Conservation (phyloP, 1,284 basidiomycete genomes). For the Schizophyllum commune region DNA sequence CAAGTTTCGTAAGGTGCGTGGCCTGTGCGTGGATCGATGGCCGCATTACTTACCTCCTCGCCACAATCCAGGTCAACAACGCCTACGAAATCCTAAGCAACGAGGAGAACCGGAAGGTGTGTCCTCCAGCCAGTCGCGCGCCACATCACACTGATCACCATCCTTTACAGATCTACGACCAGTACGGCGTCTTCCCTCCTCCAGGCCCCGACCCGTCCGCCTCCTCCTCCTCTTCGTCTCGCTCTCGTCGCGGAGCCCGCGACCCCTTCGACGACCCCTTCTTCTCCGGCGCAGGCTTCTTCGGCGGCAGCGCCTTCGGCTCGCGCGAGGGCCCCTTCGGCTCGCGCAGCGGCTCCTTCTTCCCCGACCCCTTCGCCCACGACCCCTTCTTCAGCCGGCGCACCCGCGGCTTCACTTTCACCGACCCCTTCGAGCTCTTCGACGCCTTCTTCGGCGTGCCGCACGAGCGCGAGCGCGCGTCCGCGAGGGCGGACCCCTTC, state of each 20-base stretch:
- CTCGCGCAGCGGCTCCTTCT: conserved; percentile 19
- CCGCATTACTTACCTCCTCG: neutral
- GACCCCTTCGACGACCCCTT: conserved; percentile 18
- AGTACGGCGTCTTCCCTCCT: conserved; percentile 64
- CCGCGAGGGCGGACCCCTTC: neutral
- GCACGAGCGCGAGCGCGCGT: conserved; percentile 4
- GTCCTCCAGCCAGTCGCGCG: conserved; percentile 8
- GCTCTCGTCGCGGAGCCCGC: conserved; percentile 18
- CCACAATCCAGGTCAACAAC: conserved; percentile 34
- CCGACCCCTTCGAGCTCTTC: conserved; percentile 68
- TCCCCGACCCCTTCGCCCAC: conserved; percentile 16
- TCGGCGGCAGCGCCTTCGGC: neutral
- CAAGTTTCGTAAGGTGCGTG: conserved; percentile 34
- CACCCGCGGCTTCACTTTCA: conserved; percentile 34
- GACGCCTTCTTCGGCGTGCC: conserved; percentile 44
- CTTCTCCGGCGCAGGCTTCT: conserved; percentile 8
- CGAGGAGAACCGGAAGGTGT: conserved; percentile 34
- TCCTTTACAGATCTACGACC: conserved; percentile 52
- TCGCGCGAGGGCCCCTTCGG: neutral
- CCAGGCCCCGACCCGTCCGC: conserved; percentile 33
- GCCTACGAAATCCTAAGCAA: conserved; percentile 45
- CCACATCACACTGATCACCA: neutral
- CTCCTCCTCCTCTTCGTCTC: conserved; percentile 10
- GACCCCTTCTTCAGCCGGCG: conserved; percentile 20
- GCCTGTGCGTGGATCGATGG: neutral